Evolutionary conservation across 2,329 filamentous ascomycete species (phyloP), one percentile per base, ranked within the genome.

Genomic region (Penicillium sp.): DNA sequence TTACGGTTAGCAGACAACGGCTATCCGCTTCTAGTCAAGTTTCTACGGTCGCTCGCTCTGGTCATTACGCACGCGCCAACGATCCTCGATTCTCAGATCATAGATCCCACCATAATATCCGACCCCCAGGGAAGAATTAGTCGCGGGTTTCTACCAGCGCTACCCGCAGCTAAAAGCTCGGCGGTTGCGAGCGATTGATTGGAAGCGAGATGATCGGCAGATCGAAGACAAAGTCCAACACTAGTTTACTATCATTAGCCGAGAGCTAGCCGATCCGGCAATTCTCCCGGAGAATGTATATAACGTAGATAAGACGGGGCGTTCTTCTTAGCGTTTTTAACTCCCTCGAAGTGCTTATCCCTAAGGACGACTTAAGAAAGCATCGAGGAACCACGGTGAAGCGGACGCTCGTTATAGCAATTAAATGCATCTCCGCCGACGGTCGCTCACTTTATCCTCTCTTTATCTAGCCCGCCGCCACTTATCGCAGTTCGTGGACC

Each of bases 301-400:
- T 62, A 77, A 77, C 58, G 76, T 78, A 63, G 73, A 78, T 59
- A 69, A 76, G 68, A 78, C 74, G 19, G 70, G 74, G 74, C 54
- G 66, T 77, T 15, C 67, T 77, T 63, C 66, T 78, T 24, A 63
- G 57, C 17, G 54, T 54, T 53, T 54, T 56, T 3, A 58, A 56
- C 28, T 72, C 70, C 45, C 45, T 76, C 3, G 74, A 76, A 65
- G 73, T 75, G 35, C 68, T 77, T 19, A 65, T 33, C 30, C 8
- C 8, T 9, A 33, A 33, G 12, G 10, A 33, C 30, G 30, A 33
- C 12, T 12, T 13, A 1, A 33, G 30, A 33, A 33, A 33, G 30
- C 30, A 33, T 33, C 30, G 30, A 33, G 30, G 30, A 12, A 33
- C 30, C 30, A 33, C 30, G 30, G 30, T 33, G 30, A 33, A 33